phyloP scores from a whole-genome alignment of 192 early-diverging fungal genomes.

The Coemansia umbellata region DNA sequence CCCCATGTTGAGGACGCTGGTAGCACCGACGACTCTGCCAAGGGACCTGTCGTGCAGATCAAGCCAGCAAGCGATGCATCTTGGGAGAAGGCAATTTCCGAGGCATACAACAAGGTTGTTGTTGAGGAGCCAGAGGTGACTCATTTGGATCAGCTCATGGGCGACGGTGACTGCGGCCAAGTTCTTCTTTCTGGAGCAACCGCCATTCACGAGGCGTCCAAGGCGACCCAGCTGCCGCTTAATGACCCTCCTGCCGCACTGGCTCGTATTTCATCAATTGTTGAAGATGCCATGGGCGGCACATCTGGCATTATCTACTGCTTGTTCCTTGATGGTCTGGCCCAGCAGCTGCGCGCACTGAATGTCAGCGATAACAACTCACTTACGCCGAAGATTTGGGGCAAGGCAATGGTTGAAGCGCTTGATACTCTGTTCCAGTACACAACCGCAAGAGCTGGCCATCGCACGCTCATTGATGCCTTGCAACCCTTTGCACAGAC shows the following conservation, averaged over 20 bases:
- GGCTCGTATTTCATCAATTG: constrained; percentile 56
- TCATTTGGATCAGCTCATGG: constrained; percentile 65
- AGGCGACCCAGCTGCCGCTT: constrained; percentile 40
- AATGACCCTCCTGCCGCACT: constrained; percentile 56
- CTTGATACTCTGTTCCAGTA: constrained; percentile 59
- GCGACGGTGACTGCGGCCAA: constrained; percentile 83
- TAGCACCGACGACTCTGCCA: constrained; percentile 29
- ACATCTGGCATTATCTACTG: constrained; percentile 77
- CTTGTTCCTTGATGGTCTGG: constrained; percentile 63
- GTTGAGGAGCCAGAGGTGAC: constrained; percentile 60
- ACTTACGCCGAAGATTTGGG: constrained; percentile 45
- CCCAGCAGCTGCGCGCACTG: constrained; percentile 47
- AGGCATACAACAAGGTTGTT: constrained; percentile 51
- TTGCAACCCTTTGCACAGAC: constrained; percentile 61
- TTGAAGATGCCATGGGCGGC: constrained; percentile 77
- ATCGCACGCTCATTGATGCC: constrained; percentile 71
- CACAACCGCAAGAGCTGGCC: constrained; percentile 66
- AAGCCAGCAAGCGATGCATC: constrained; percentile 35
- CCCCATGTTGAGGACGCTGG: constrained; percentile 35
- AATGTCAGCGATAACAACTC: constrained; percentile 14
- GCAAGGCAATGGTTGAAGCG: constrained; percentile 54
- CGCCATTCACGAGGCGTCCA: constrained; percentile 53
- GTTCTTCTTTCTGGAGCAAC: constrained; percentile 64
- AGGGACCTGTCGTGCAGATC: constrained; percentile 17
- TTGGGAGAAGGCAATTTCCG: constrained; percentile 52